These are phyloP conservation scores for Fonsecaea pedrosoi DNA, from an alignment of 2,329 filamentous ascomycete genomes.

Conservation along the genomic window DNA sequence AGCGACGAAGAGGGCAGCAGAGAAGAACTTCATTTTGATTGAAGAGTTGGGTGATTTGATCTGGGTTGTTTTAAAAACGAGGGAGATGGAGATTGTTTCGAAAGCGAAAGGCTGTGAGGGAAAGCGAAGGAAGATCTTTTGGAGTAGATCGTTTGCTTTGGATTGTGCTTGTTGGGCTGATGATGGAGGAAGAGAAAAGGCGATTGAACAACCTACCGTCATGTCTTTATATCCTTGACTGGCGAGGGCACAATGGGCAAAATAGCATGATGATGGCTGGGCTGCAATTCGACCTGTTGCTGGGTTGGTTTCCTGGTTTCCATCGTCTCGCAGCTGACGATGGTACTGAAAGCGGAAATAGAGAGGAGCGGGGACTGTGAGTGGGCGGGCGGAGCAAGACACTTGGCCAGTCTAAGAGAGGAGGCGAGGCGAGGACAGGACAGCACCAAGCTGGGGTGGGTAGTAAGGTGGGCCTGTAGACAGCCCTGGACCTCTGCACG, in stretches of 20 bases:
- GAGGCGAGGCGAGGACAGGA: constrained; percentile 4
- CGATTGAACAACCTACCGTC: constrained; percentile 5
- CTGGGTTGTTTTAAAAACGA: constrained; percentile 4
- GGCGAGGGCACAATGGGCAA: background rate
- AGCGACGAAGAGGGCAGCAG: constrained; percentile 17
- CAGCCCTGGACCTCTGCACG: constrained; percentile 4
- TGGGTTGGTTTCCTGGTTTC: background rate
- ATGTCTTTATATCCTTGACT: constrained; percentile 14
- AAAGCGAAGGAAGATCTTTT: constrained; percentile 17
- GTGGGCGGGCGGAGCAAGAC: constrained; percentile 4
- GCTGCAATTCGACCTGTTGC: background rate
- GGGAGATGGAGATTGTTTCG: constrained; percentile 1
- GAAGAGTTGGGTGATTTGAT: background rate
- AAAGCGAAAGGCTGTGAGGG: constrained; percentile 14
- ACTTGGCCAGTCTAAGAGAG: background rate
- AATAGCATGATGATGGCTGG: constrained; percentile 1
- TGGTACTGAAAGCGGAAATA: background rate
- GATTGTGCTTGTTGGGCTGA: constrained; percentile 13
- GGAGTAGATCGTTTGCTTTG: background rate
- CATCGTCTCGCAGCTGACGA: constrained; percentile 12
- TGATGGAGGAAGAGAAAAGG: constrained; percentile 1
- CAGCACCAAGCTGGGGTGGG: background rate
- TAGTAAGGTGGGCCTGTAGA: background rate
- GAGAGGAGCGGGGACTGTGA: background rate
- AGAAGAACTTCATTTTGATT: constrained; percentile 22